phyloP scores from a whole-genome alignment of 1,139 yeast species.

The Nematodospora anomalae region DNA sequence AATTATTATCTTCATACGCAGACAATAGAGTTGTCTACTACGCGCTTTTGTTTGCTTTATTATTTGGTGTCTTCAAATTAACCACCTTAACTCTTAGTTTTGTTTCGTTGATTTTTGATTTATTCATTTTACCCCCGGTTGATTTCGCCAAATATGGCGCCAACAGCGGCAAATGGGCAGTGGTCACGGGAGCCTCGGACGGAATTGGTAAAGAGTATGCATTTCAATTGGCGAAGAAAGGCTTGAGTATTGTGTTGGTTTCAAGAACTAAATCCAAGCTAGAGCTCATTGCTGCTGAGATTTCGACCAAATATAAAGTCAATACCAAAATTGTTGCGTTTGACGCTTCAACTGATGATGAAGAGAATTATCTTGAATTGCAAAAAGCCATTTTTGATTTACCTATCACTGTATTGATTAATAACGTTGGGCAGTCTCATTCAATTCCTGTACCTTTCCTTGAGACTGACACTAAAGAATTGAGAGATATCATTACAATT shows the following conservation, averaged over 20 bases:
- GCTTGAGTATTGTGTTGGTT: slow-evolving; percentile 78
- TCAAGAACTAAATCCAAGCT: slow-evolving; percentile 84
- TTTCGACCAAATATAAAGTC: slow-evolving; percentile 59
- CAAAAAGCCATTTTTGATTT: slow-evolving; percentile 48
- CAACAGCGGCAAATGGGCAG: slow-evolving; percentile 72
- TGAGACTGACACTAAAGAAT: slow-evolving; percentile 73
- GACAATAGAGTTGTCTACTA: slow-evolving; percentile 23
- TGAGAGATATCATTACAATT: slow-evolving; percentile 76
- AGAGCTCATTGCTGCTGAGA: slow-evolving; percentile 62
- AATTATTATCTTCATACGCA: slow-evolving; percentile 19
- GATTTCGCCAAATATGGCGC: slow-evolving; percentile 70
- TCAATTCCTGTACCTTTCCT: slow-evolving; percentile 91
- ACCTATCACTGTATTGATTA: slow-evolving; percentile 73
- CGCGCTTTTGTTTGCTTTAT: slow-evolving; percentile 34
- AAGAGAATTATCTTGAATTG: slow-evolving; percentile 49
- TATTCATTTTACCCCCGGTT: slow-evolving; percentile 64
- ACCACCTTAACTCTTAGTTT: slow-evolving; percentile 40
- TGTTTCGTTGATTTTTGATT: slow-evolving; percentile 49
- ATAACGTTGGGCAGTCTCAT: slow-evolving; percentile 95
- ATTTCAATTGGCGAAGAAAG: slow-evolving; percentile 77
- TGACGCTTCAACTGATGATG: slow-evolving; percentile 66
- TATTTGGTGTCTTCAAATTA: slow-evolving; percentile 54
- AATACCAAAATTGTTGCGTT: slow-evolving; percentile 69
- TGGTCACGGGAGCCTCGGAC: slow-evolving; percentile 95
- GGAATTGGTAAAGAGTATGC: slow-evolving; percentile 96